These are phyloP conservation scores for Arthrinium puccinioides DNA, from an alignment of 2,329 filamentous ascomycete species.

Conservation along the genomic window DNA sequence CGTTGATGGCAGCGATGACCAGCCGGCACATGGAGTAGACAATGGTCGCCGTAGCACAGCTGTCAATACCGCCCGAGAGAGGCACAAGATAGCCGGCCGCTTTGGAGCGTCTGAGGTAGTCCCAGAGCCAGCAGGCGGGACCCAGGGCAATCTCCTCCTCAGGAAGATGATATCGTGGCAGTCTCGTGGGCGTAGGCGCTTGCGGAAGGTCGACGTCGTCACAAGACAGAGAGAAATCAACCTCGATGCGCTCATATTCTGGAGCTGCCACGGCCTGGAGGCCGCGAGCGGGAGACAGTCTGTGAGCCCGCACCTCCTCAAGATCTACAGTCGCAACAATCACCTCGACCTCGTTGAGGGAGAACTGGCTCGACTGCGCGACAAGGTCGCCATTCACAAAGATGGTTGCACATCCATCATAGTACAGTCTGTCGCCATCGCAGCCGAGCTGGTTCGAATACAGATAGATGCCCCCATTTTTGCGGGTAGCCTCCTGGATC, in stretches of 20 bases:
- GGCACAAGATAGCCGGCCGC: slow-evolving; percentile 50
- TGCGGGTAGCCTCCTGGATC: slow-evolving; percentile 56
- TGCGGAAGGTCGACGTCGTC: slow-evolving; percentile 33
- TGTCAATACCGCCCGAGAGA: slow-evolving; percentile 49
- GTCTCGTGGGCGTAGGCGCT: slow-evolving; percentile 31
- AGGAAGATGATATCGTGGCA: slow-evolving; percentile 49
- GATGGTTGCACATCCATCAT: slow-evolving; percentile 44
- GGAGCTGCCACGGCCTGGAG: slow-evolving; percentile 46
- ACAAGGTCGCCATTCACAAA: slow-evolving; percentile 57
- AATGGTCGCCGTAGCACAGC: slow-evolving; percentile 43
- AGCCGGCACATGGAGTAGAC: slow-evolving; percentile 46
- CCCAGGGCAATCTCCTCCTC: slow-evolving; percentile 63
- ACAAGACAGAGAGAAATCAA: slow-evolving; percentile 22
- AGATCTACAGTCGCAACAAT: slow-evolving; percentile 59
- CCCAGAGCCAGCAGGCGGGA: slow-evolving; percentile 61
- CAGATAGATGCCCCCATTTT: slow-evolving; percentile 31
- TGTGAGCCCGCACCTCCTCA: slow-evolving; percentile 60
- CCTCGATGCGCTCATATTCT: slow-evolving; percentile 37
- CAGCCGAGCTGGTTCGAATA: slow-evolving; percentile 57
- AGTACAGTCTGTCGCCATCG: slow-evolving; percentile 46
- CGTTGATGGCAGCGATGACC: slow-evolving; percentile 43
- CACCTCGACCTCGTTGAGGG: slow-evolving; percentile 58
- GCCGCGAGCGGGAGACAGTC: slow-evolving; percentile 48
- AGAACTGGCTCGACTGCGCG: slow-evolving; percentile 61
- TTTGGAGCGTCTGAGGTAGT: slow-evolving; percentile 45